Percentiles rank a stretch among this genome's conserved stretches.
Conservation (phyloP, 257 asterid species). For the Salvia miltiorrhiza region DNA sequence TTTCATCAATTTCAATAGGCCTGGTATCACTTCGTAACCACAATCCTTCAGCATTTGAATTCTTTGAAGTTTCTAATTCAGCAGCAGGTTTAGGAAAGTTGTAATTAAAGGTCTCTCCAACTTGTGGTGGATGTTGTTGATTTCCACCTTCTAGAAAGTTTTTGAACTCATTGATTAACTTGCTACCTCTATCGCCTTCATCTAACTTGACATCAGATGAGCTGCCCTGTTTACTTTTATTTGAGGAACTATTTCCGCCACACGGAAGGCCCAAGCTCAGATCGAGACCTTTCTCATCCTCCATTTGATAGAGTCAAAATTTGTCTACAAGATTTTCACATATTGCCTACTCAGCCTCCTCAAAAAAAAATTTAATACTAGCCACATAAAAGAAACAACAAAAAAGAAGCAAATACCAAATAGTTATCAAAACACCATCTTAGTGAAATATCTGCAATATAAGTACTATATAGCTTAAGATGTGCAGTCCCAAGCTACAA, state of each 20-base stretch:
- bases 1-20: slow-evolving; percentile 51
- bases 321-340: slow-evolving; percentile 4
- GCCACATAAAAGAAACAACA: not conserved
- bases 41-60: slow-evolving; percentile 50
- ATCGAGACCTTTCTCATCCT: slow-evolving; percentile 78
- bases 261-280: slow-evolving; percentile 79
- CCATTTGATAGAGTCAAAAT: slow-evolving; percentile 39
- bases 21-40: slow-evolving; percentile 60
- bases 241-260: slow-evolving; percentile 56
- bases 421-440: not conserved
- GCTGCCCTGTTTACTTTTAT: slow-evolving; percentile 53
- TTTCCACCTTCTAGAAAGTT: slow-evolving; percentile 86
- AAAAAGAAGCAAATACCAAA: not conserved
- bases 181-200: slow-evolving; percentile 76
- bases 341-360: slow-evolving; percentile 4
- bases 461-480: not conserved
- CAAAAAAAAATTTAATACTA: not conserved
- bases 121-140: slow-evolving; percentile 48
- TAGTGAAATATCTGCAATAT: not conserved
- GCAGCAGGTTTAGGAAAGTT: slow-evolving; percentile 41
- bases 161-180: slow-evolving; percentile 82
- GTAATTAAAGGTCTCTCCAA: slow-evolving; percentile 49
- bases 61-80: slow-evolving; percentile 59
- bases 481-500: not conserved
- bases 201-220: slow-evolving; percentile 58